Evolutionary conservation across 192 early-diverging fungal genomes (phyloP), one percentile per base, ranked within the genome.

Genomic region (Glomus cerebriforme): DNA sequence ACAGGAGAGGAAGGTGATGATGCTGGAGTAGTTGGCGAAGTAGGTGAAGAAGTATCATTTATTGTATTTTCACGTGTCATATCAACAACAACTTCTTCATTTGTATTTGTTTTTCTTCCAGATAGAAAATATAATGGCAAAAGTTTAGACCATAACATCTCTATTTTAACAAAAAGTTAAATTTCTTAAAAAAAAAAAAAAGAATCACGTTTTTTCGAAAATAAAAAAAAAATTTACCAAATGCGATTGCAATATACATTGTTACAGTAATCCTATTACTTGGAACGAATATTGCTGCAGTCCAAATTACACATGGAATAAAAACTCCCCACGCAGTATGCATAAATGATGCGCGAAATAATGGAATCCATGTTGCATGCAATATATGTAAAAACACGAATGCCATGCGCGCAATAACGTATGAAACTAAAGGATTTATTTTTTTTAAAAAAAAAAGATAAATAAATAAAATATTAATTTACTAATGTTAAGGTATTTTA

Each of bases 261-360:
- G 39, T 12, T 32, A 17, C 1, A 13, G 9, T 58, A 66, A 29
- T 24, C 2, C 6, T 65, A 3, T 45, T 3, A 26, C 24, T n/a
- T 9, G 64, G 64, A 26, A 68, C 47, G 27, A 67, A 47, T 29
- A 69, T 69, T 0, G 66, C 49, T 15, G 59, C 29, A 67, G 70
- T 27, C 77, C 77, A 78, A 45, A 78, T 3, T 13, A 58, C 3
- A 26, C 19, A 59, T 37, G 77, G 77, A 26, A 78, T 78, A 35
- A 78, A 27, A 59, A 78, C 58, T 37, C 77, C 77, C 77, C 77
- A 78, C 13, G 35, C 27, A 24, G 19, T 35, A 8, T 66, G 12
- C 7, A 69, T 59, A 54, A 78, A 78, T n/a, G 31, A 15, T 43
- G 17, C 34, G 2, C 77, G 65, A 69, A 78, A 78, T 49, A 70